These are phyloP conservation scores for Aspergillus floridensis DNA, from an alignment of 2,329 filamentous ascomycete genomes.

Conservation along the genomic window DNA sequence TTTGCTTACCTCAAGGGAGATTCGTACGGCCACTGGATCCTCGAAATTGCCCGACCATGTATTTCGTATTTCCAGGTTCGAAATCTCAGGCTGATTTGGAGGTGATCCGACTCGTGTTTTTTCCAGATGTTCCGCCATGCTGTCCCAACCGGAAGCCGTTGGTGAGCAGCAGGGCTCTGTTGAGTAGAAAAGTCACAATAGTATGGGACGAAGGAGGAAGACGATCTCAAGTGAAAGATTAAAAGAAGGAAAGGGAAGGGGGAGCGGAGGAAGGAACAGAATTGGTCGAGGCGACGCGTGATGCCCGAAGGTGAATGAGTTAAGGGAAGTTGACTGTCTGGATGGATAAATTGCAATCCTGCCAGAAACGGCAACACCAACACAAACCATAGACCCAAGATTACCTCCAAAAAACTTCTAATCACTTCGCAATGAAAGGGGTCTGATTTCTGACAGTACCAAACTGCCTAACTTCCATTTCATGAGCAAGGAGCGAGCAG, in stretches of 20 bases:
- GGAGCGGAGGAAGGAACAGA: neutral
- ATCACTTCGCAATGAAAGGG: too few relatives aligned
- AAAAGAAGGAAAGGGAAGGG: neutral
- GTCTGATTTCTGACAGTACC: too few relatives aligned
- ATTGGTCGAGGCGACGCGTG: neutral
- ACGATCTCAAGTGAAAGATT: neutral
- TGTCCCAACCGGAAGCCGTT: neutral
- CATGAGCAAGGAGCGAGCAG: constrained; percentile 9
- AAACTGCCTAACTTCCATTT: neutral
- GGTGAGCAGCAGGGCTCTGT: neutral
- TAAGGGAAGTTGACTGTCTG: too few relatives aligned
- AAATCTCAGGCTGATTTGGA: constrained; percentile 19
- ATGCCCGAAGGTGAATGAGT: neutral
- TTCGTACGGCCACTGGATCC: constrained; percentile 24
- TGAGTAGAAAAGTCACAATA: neutral
- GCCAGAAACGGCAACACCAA: neutral
- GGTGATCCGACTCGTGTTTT: neutral
- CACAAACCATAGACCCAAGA: neutral
- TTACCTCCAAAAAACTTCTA: neutral
- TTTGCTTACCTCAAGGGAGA: constrained; percentile 32
- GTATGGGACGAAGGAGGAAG: neutral
- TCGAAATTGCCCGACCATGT: constrained; percentile 30
- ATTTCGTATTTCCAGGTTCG: constrained; percentile 30
- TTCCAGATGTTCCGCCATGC: constrained; percentile 2
- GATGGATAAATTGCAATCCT: neutral